Evolutionary conservation across 1,284 basidiomycete species (phyloP), one percentile per base, ranked within the genome.

Genomic region (Ganoderma leucocontextum): DNA sequence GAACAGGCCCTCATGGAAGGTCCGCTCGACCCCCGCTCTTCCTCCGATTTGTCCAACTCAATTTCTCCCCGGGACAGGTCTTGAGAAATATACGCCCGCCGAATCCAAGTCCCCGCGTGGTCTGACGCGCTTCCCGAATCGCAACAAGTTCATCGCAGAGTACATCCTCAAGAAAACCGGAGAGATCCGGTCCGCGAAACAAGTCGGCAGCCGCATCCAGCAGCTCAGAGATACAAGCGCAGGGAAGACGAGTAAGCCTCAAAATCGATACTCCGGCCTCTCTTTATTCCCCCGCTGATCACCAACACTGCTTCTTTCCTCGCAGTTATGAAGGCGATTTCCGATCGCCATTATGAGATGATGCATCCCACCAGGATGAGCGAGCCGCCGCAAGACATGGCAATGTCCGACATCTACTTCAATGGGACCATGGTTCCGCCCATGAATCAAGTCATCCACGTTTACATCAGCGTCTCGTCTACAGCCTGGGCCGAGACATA

Each of bases 121-220:
- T 8, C 84, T 92, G 12, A 90, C 90, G 25, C 85, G 91, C 63
- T 92, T 90, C 76, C 91, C 91, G 44, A 87, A 89, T 83, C 83
- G 91, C 65, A 92, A 92, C 79, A 84, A 89, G 60, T 92, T 91
- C 78, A 90, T 92, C 72, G 89, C 90, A 55, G 88, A 91, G 71
- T 88, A 89, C 78, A 91, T 92, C 75, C 86, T 82, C 75, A 82
- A 83, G 53, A 84, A 83, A 68, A 92, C 90, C 2, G 89, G 90
- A 44, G 86, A 89, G 75, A 82, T 83, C 68, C 84, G 90, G 70
- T 89, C 89, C 12, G 86, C 90, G 39, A 92, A 92, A 76, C 91
- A 92, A 78, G 90, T 92, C 53, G 91, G 90, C 61, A 91, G 89
- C 74, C 89, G 90, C 62, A 82, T 92, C 42, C 91, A 92, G 76